Evolutionary conservation across 2,329 filamentous ascomycete genomes (phyloP), one percentile per base, ranked within the genome.

Genomic region (Scedosporium apiospermum): DNA sequence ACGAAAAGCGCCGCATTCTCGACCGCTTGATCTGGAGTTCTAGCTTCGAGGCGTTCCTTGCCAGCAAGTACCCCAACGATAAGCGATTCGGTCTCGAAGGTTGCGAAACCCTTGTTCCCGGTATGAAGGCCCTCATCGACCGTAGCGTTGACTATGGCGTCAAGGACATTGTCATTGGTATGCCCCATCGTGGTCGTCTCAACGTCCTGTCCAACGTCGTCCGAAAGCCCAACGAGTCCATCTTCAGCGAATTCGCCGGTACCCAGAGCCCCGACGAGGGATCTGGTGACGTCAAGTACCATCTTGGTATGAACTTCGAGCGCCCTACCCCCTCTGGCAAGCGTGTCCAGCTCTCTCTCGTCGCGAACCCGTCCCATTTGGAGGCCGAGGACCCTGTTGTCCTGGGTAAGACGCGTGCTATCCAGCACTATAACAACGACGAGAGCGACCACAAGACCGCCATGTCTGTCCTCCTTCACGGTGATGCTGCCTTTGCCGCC

Each of bases 221-320:
- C 69, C 89, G 95, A 73, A 99, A 99, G 80, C 93, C 95, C 70
- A 99, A 99, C 77, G 95, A 98, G 80, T 98, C 95, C 67, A 99
- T 99, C 77, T 99, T 99, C 82, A 96, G 90, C 74, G 95, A 99
- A 77, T 99, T 99, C 72, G 90, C 91, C 66, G 95, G 95, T 69
- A 91, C 89, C 57, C 80, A 89, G 23, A 91, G 91, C 72, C 90
- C 91, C 62, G 89, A 90, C 69, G 93, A 99, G 79, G 95, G 95
- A 64, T 98, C 95, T 64, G 95, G 95, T 71, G 95, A 99, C 75
- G 95, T 99, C 77, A 99, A 99, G 79, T 99, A 99, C 80, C 95
- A 99, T 80, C 82, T 99, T 71, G 95, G 95, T 73, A 99, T 99
- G 95, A 99, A 99, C 82, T 99, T 99, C 69, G 95, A 99, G 81